Base-by-base conservation (phyloP, 495 filamentous ascomycete species). In the Evernia prunastri region DNA sequence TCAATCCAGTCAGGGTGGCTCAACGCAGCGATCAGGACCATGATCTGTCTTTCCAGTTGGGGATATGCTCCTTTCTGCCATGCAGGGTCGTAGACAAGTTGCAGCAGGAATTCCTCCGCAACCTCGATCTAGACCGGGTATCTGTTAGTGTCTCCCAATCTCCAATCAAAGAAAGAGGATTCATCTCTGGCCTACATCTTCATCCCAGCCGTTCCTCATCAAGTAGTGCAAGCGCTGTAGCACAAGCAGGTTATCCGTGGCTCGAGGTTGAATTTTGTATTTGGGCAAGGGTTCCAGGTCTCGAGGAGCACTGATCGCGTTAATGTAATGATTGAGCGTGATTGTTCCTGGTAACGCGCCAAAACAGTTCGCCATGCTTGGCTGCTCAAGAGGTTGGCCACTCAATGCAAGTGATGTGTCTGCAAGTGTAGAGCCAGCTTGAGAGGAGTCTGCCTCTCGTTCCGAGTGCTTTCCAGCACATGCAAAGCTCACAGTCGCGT, bases 1-100 rank as follows among this genome's bases (percentile, higher is more conserved):
- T 89, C 87, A 63, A 86, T 84, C 87, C 87, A 90, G 58, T 79
- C 78, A 0, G 79, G 71, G 51, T 83, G 75, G 3, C 83, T 83
- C 20, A 90, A 74, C 10, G 86, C 84, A 61, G 82, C 80, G 47
- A 88, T 82, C 23, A 90, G 76, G 69, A 89, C 86, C 25, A 78
- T 80, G 57, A 90, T 89, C 69, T 89, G 87, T 68, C 76, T 80
- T 63, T 87, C 84, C 68, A 88, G 31, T 80, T 37, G 13, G 18
- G 27, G 49, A 43, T 49, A 29, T 77, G 80, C 66, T 84, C 80
- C 59, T 77, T 73, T 15, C 75, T 73, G 31, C 74, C 70, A 69
- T 39, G 76, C 77, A 2, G 71, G 77, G 63, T 81, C 78, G 51
- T 77, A 69, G 47, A 81, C 71, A 57, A 81, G 69, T 37, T 69